Percentiles rank a stretch among this genome's conserved stretches.
These are phyloP conservation scores for Actinidia chinensis DNA, from an alignment of 179 eudicot species.

Conservation along the genomic window DNA sequence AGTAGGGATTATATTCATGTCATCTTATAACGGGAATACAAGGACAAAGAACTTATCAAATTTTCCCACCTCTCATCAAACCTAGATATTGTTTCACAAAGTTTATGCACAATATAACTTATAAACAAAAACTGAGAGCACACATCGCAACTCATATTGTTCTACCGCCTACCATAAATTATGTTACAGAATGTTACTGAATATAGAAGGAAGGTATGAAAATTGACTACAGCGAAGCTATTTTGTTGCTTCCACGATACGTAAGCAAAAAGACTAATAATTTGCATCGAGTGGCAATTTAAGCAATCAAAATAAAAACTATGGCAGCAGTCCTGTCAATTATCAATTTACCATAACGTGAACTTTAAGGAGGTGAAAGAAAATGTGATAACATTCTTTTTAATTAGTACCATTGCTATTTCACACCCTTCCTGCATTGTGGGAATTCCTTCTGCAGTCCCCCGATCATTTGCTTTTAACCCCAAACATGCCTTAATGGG, in stretches of 20 bases:
- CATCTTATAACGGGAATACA: background rate
- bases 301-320: background rate
- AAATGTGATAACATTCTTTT: background rate
- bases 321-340: background rate
- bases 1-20: background rate
- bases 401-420: slow-evolving; percentile 72
- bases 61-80: background rate
- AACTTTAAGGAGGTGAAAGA: too few species aligned
- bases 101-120: background rate
- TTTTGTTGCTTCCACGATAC: background rate
- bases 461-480: slow-evolving; percentile 91
- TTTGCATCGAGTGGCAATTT: background rate
- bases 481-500: slow-evolving; percentile 69
- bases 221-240: background rate
- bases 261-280: background rate
- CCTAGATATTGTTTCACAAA: background rate
- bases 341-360: too few species aligned
- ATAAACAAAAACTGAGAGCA: background rate
- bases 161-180: background rate
- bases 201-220: too few species aligned
- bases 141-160: background rate
- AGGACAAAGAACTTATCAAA: background rate
- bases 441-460: slow-evolving; percentile 93
- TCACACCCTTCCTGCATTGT: slow-evolving; percentile 95
- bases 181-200: too few species aligned